Base-by-base conservation (phyloP, 148 eudicot genomes). In the Dysphania ambrosioides region DNA sequence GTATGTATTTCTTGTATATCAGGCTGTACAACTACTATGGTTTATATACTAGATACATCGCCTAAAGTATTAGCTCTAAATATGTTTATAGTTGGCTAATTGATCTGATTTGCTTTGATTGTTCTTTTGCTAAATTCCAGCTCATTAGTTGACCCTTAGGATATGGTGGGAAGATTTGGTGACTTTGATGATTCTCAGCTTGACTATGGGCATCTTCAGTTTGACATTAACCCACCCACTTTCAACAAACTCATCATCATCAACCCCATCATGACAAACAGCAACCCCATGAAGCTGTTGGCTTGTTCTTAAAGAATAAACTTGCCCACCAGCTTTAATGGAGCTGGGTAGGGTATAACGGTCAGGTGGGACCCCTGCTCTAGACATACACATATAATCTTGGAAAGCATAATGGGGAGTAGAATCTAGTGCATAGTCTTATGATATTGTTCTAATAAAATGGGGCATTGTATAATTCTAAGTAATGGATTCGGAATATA, bases 181-280 rank as follows among this genome's bases (percentile, higher is more conserved):
- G n/a, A n/a, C n/a, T n/a, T n/a, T n/a, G n/a, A n/a, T n/a, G n/a
- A n/a, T n/a, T n/a, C n/a, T n/a, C n/a, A n/a, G n/a, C n/a, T n/a
- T n/a, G n/a, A n/a, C n/a, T n/a, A n/a, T n/a, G n/a, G n/a, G n/a
- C n/a, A n/a, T n/a, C n/a, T n/a, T n/a, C n/a, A n/a, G n/a, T n/a
- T n/a, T n/a, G n/a, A n/a, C n/a, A 51, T 82, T 86, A 40, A 93
- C 89, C 23, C 91, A 79, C 59, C 91, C 92, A 82, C 90, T 88
- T 82, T 85, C 90, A 73, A 90, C 86, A 75, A 79, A 90, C 83
- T 82, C 83, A 74, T 89, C 72, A 11, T 56, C 29, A 5, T 83
- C 92, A 34, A 90, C 41, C 29, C 98, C 96, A 44, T 24, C 96
- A 44, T 24, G 34, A 73, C 83, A 81, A 15, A 90, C 31, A 0